Conservation (phyloP, 352 stramenopile genomes). For the Phytophthora fragariae region DNA sequence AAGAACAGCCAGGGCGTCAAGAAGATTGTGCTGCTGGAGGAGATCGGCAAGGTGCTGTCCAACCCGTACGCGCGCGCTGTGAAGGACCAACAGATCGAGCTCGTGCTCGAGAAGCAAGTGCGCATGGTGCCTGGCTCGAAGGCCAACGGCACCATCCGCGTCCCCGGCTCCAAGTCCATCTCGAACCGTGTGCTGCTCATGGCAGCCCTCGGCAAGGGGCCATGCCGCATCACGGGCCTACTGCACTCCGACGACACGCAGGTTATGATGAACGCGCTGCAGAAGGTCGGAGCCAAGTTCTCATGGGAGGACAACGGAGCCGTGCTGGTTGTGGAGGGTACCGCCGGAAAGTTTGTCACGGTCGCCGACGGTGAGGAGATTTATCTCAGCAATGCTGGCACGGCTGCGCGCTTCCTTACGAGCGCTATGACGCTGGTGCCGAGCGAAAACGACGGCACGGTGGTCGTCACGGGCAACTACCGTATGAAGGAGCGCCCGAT, state of each 20-base stretch:
- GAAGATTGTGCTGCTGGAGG: conserved; percentile 81
- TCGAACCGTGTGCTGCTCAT: conserved; percentile 98
- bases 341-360: conserved; percentile 64
- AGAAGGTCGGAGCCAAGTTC: conserved; percentile 90
- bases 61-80: conserved; percentile 78
- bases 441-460: conserved; percentile 43
- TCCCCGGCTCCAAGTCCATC: conserved; percentile 98
- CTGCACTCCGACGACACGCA: conserved; percentile 98
- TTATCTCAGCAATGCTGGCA: conserved; percentile 92
- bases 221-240: conserved; percentile 90
- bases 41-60: conserved; percentile 73
- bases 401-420: conserved; percentile 95
- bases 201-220: conserved; percentile 91
- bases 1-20: conserved; percentile 87
- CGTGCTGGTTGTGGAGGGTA: conserved; percentile 82
- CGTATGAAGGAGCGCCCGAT: conserved; percentile 98
- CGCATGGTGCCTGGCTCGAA: conserved; percentile 57
- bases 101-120: conserved; percentile 82
- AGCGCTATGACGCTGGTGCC: conserved; percentile 86
- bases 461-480: conserved; percentile 93
- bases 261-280: conserved; percentile 97
- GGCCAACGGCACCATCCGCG: conserved; percentile 69
- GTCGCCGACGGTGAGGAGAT: conserved; percentile 67
- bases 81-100: conserved; percentile 75
- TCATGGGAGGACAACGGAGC: conserved; percentile 79